Evolutionary conservation across 2,329 filamentous ascomycete species (phyloP).

Genomic region (Ploettnerulaceae sp.): DNA sequence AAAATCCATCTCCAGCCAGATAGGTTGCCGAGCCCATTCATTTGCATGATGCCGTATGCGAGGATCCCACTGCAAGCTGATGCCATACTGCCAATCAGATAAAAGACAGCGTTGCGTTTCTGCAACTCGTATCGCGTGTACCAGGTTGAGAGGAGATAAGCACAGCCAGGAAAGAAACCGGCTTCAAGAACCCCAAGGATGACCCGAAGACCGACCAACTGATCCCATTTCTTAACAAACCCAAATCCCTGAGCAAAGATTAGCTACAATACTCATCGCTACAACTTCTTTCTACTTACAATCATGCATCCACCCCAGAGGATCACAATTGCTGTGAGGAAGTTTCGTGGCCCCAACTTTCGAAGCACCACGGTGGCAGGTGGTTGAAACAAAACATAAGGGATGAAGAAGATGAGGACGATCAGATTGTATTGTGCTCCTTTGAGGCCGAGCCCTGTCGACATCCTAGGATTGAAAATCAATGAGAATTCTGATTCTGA

Average conservation of each 20-base stretch:
- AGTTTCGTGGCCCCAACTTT: constrained; percentile 57
- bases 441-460: constrained; percentile 16
- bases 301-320: constrained; percentile 43
- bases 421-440: constrained; percentile 14
- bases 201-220: constrained; percentile 28
- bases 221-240: constrained; percentile 34
- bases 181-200: constrained; percentile 31
- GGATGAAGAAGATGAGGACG: constrained; percentile 65
- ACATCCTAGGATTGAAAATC: constrained; percentile 19
- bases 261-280: too few relatives aligned
- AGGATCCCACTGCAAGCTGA: constrained; percentile 64
- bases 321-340: constrained; percentile 46
- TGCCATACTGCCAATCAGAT: constrained; percentile 62
- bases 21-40: constrained; percentile 33
- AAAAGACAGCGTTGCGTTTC: constrained; percentile 64
- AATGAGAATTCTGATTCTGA: too few relatives aligned
- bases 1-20: constrained; percentile 43
- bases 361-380: constrained; percentile 65
- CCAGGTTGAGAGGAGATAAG: constrained; percentile 40
- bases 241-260: constrained; percentile 33
- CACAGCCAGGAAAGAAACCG: constrained; percentile 37
- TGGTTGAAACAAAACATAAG: constrained; percentile 67
- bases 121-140: constrained; percentile 57
- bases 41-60: constrained; percentile 56
- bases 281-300: too few relatives aligned